Percentiles rank a stretch among this genome's conserved stretches.
phyloP scores from a whole-genome alignment of 495 filamentous ascomycete genomes.

The Apiosordaria backusii region DNA sequence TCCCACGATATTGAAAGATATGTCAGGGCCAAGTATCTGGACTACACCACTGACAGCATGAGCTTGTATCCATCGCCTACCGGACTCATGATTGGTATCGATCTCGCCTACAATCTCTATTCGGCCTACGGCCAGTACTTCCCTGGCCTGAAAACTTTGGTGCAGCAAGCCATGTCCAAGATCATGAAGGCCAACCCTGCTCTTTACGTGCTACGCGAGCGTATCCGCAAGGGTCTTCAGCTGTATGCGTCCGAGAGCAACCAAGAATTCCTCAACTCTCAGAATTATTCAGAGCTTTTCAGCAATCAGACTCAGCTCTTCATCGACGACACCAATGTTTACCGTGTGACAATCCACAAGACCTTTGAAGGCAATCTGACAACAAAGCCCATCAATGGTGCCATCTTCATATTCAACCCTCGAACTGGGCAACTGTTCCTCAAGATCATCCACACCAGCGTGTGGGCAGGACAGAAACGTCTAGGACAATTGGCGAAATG shows the following conservation, averaged over 20 bases:
- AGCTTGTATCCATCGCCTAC: constrained; percentile 98
- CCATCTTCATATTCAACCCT: constrained; percentile 99
- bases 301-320: constrained; percentile 99
- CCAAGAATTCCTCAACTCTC: constrained; percentile 98
- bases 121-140: constrained; percentile 99
- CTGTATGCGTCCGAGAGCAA: constrained; percentile 98
- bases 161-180: constrained; percentile 99
- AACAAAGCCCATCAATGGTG: constrained; percentile 99
- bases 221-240: constrained; percentile 98
- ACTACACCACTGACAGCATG: constrained; percentile 99
- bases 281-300: constrained; percentile 99
- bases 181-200: constrained; percentile 99
- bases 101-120: constrained; percentile 97
- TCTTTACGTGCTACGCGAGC: constrained; percentile 92
- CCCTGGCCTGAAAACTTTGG: constrained; percentile 91
- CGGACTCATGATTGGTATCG: constrained; percentile 96
- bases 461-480: constrained; percentile 99
- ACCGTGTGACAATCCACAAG: constrained; percentile 99
- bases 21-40: constrained; percentile 94
- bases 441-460: constrained; percentile 99
- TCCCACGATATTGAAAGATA: constrained; percentile 99
- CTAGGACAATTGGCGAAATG: constrained; percentile 97
- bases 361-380: constrained; percentile 99
- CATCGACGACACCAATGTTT: constrained; percentile 99
- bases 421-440: constrained; percentile 96